A percentile compares a stretch with the other conserved stretches of the same genome.
These are phyloP conservation scores for Colletotrichum sp. DNA, from an alignment of 2,329 filamentous ascomycete species.

Conservation along the genomic window DNA sequence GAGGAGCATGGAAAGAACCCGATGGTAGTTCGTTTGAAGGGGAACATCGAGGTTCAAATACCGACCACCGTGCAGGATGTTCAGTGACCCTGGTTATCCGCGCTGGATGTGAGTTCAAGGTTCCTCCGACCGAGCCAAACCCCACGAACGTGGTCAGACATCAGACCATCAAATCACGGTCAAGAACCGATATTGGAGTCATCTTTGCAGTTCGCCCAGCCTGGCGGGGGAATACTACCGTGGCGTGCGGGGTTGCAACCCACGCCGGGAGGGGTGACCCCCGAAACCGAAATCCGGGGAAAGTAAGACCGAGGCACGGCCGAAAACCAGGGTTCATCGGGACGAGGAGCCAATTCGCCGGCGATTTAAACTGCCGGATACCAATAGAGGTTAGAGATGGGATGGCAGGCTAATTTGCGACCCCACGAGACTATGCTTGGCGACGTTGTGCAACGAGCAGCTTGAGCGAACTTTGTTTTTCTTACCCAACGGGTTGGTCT, in stretches of 20 bases:
- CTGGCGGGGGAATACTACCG: background rate
- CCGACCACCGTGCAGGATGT: background rate
- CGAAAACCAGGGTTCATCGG: background rate
- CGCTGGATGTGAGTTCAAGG: background rate
- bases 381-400: background rate
- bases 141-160: background rate
- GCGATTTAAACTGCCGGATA: background rate
- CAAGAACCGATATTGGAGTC: background rate
- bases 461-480: background rate
- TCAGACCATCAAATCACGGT: background rate
- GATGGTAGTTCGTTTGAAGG: background rate
- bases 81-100: background rate
- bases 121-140: background rate
- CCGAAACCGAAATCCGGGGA: slow-evolving; percentile 9
- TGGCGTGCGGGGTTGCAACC: slow-evolving; percentile 5
- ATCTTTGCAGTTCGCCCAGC: background rate
- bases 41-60: background rate
- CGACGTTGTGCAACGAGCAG: background rate
- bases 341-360: background rate
- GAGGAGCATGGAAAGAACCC: background rate
- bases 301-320: slow-evolving; percentile 1
- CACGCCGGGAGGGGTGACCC: background rate
- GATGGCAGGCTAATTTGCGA: background rate
- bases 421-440: background rate
- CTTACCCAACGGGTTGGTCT: background rate